A percentile compares a stretch with the other conserved stretches of the same genome.
These are phyloP conservation scores for Aureobasidium sp. DNA, from an alignment of 2,329 filamentous ascomycete species.

Conservation along the genomic window DNA sequence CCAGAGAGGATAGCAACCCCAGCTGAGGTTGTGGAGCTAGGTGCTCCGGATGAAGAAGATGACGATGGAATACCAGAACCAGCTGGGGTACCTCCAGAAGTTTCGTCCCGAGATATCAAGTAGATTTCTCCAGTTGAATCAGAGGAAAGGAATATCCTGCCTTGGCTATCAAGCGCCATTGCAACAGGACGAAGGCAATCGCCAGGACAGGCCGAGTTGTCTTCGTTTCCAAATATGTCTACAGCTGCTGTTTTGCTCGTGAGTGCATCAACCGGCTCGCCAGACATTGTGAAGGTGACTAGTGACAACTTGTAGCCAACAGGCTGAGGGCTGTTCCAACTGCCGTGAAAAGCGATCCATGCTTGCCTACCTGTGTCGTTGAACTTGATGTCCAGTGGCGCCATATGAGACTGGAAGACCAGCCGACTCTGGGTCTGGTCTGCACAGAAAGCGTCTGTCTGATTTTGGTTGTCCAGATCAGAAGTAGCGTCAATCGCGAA, in stretches of 20 bases:
- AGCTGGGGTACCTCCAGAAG: background rate
- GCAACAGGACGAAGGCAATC: constrained; percentile 58
- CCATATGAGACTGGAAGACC: constrained; percentile 59
- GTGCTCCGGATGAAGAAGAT: too few species aligned
- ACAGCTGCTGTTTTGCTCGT: constrained; percentile 41
- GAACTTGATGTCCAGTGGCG: constrained; percentile 67
- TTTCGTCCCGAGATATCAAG: constrained; percentile 30
- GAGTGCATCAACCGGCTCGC: constrained; percentile 37
- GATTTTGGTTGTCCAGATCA: constrained; percentile 33
- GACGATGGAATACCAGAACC: too few species aligned
- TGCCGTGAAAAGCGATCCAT: constrained; percentile 66
- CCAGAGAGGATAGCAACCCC: too few species aligned
- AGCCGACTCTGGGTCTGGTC: constrained; percentile 43
- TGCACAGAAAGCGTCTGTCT: constrained; percentile 42
- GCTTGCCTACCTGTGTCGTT: constrained; percentile 50
- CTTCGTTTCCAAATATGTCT: constrained; percentile 50
- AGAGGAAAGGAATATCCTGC: constrained; percentile 55
- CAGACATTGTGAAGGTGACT: constrained; percentile 39
- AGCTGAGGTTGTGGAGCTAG: too few species aligned
- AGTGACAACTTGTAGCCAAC: constrained; percentile 46
- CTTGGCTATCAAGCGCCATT: constrained; percentile 44
- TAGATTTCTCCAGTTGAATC: constrained; percentile 62
- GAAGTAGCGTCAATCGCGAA: constrained; percentile 39
- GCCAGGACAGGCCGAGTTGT: constrained; percentile 48
- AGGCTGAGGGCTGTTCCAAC: constrained; percentile 49